phyloP scores from a whole-genome alignment of 805 yeast genomes.

The Lipomyces kockii region DNA sequence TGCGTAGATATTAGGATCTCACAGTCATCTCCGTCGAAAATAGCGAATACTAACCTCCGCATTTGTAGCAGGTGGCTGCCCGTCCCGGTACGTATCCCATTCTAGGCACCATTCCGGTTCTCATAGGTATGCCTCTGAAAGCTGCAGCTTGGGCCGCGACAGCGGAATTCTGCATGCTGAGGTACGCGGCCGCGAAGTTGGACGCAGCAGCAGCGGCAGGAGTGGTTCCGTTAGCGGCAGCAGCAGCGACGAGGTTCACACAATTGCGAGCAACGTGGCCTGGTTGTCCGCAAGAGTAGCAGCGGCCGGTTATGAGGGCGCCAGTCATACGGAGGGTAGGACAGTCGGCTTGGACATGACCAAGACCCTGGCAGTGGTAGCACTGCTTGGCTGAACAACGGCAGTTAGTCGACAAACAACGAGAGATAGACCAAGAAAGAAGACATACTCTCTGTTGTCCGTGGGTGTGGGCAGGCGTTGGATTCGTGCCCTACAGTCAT shows the following conservation, averaged over 20 bases:
- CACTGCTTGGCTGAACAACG: constrained; percentile 34
- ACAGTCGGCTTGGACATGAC: constrained; percentile 86
- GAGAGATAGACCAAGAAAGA: not conserved
- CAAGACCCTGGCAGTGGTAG: constrained; percentile 85
- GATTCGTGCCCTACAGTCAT: constrained; percentile 67
- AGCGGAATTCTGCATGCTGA: constrained; percentile 34
- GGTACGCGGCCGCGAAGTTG: constrained; percentile 40
- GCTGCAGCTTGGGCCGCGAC: constrained; percentile 37
- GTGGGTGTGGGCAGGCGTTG: constrained; percentile 83
- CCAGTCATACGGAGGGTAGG: constrained; percentile 59
- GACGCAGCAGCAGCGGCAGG: constrained; percentile 33
- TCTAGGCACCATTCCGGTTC: constrained; percentile 33
- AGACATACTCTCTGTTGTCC: constrained; percentile 69
- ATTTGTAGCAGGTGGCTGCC: constrained; percentile 74
- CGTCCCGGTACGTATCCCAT: constrained; percentile 28
- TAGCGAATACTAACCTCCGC: constrained; percentile 53
- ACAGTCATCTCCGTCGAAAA: not conserved
- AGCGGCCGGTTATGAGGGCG: constrained; percentile 58
- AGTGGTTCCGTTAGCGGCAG: constrained; percentile 32
- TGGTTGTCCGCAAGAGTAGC: constrained; percentile 76
- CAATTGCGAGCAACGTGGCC: constrained; percentile 88
- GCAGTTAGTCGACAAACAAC: not conserved
- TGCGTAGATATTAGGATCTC: not conserved
- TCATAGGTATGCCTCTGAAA: constrained; percentile 36
- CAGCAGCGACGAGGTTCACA: constrained; percentile 39